These are phyloP conservation scores for Rozella allomycis DNA, from an alignment of 371 early-diverging fungal genomes.

Conservation along the genomic window DNA sequence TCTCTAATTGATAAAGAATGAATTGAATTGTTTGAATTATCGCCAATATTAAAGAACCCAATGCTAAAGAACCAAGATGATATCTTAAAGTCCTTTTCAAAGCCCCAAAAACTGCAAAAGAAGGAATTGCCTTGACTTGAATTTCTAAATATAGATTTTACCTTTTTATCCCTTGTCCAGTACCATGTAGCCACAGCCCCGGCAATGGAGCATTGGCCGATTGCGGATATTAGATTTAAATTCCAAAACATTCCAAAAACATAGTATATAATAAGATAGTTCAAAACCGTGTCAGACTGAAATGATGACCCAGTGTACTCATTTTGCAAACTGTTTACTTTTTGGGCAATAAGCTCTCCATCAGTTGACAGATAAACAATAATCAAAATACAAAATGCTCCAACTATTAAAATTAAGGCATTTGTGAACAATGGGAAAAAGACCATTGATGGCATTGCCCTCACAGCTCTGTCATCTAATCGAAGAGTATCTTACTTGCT, in stretches of 20 bases:
- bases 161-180: constrained; percentile 21
- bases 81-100: constrained; percentile 7
- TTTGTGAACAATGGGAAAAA: constrained; percentile 1
- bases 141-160: too few species aligned
- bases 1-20: constrained; percentile 8
- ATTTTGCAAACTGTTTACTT: too few species aligned
- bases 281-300: constrained; percentile 1
- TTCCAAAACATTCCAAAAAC: constrained; percentile 26
- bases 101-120: not conserved
- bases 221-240: constrained; percentile 13
- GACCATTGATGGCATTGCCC: not conserved
- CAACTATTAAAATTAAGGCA: not conserved
- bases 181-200: constrained; percentile 28
- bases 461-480: constrained; percentile 1
- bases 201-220: constrained; percentile 17
- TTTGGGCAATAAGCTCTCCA: too few species aligned
- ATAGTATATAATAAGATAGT: constrained; percentile 8
- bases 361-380: not conserved
- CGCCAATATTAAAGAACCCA: constrained; percentile 25
- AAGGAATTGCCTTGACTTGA: constrained; percentile 1
- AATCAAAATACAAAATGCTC: not conserved
- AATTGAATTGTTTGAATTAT: constrained; percentile 17
- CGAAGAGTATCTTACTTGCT: too few species aligned
- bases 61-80: constrained; percentile 27
- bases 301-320: not conserved